Evolutionary conservation across 805 yeast species (phyloP).

Genomic region (Cyberlindnera misumaiensis): DNA sequence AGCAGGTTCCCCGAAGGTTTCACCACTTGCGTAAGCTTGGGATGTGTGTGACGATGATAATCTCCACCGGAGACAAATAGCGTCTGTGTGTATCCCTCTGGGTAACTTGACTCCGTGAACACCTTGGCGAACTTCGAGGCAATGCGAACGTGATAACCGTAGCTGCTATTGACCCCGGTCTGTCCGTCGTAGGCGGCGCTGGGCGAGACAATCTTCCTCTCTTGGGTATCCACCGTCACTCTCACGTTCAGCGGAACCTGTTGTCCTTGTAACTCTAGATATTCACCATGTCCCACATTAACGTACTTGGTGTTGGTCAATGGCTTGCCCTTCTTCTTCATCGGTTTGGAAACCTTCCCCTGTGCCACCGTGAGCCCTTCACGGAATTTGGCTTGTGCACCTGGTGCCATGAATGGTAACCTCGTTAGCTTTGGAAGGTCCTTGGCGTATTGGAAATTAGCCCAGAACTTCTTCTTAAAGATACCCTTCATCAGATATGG

Average conservation of each 20-base stretch:
- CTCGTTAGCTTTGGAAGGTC: slow-evolving; percentile 66
- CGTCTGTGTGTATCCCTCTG: slow-evolving; percentile 65
- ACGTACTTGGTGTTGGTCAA: slow-evolving; percentile 62
- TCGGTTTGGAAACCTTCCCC: slow-evolving; percentile 29
- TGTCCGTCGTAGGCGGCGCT: slow-evolving; percentile 57
- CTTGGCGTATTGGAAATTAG: slow-evolving; percentile 55
- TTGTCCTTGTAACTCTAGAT: slow-evolving; percentile 49
- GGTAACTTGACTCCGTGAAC: slow-evolving; percentile 62
- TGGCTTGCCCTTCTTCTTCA: slow-evolving; percentile 35
- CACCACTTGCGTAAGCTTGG: slow-evolving; percentile 16
- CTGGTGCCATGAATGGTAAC: slow-evolving; percentile 62
- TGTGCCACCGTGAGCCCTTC: slow-evolving; percentile 54
- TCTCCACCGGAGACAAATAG: slow-evolving; percentile 64
- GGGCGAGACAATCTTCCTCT: slow-evolving; percentile 62
- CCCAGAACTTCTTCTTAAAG: slow-evolving; percentile 41
- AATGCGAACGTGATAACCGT: slow-evolving; percentile 70
- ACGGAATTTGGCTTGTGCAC: slow-evolving; percentile 35
- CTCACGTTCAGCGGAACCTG: slow-evolving; percentile 72
- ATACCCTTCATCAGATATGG: slow-evolving; percentile 64
- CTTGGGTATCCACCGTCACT: slow-evolving; percentile 69
- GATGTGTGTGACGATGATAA: slow-evolving; percentile 37
- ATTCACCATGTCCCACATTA: slow-evolving; percentile 60
- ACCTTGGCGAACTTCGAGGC: slow-evolving; percentile 54
- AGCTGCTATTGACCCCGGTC: slow-evolving; percentile 51
- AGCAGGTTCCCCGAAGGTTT: slow-evolving; percentile 30